Base-by-base conservation (phyloP, 148 eudicot species). In the Vaccinium myrtillus region DNA sequence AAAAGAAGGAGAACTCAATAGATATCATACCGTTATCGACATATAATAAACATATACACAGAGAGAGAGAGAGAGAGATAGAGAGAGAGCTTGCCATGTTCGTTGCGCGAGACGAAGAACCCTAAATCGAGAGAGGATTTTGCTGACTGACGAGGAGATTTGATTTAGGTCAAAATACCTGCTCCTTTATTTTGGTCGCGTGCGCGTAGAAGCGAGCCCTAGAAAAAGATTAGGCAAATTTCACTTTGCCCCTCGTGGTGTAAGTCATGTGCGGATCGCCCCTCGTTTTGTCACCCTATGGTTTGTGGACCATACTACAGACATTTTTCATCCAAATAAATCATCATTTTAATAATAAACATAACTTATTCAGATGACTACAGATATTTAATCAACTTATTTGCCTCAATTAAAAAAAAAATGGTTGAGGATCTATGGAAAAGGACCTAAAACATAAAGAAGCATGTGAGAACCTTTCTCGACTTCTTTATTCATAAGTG, bases 31-130 rank as follows among this genome's bases (percentile, higher is more conserved):
- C 4, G 32, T 27, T 14, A 23, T 65, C 65, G 2, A 79, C 2
- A 79, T 30, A 81, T 15, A 32, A 32, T 32, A 36, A 36, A 7
- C 1, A 43, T 43, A 23, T 6, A 69, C 15, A 30, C 5, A 67
- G 11, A n/a, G 39, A 65, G 36, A 50, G 83, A 49, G 27, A 39
- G 82, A 61, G 10, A 54, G 77, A 50, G 49, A 16, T 0, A 39
- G 82, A 61, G 10, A 55, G 77, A 50, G 49, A 8, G 61, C 6
- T 71, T 71, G 12, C 84, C 84, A 82, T 82, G 51, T 49, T 23
- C 21, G 36, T 36, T 23, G 36, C 83, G 14, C 39, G 43, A 23
- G 32, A 81, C 58, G 83, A 75, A 46, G 54, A 75, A 75, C 78
- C 78, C 78, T 75, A 75, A 73, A 75, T 75, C 78, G 53, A 3